These are phyloP conservation scores for Pezicula neosporulosa DNA, from an alignment of 2,329 filamentous ascomycete genomes.

Conservation along the genomic window DNA sequence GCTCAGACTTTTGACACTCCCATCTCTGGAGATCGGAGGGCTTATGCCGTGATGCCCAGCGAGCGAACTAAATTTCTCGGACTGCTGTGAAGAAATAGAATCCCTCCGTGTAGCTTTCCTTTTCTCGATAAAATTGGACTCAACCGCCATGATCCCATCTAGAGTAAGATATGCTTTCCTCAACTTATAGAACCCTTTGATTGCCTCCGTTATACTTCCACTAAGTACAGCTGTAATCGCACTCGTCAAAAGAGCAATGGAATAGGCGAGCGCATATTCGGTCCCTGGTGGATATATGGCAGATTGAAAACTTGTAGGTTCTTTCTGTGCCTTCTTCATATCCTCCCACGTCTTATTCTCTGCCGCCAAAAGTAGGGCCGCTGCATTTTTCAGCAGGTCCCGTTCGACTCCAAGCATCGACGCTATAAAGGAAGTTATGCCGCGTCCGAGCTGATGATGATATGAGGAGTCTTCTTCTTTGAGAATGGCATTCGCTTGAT, in stretches of 20 bases:
- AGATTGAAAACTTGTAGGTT: conserved; percentile 49
- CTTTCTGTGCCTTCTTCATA: conserved; percentile 70
- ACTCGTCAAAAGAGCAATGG: conserved; percentile 83
- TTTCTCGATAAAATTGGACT: conserved; percentile 52
- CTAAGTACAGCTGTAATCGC: conserved; percentile 87
- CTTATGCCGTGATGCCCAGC: neutral
- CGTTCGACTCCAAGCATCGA: conserved; percentile 91
- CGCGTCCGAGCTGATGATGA: conserved; percentile 79
- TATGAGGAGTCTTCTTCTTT: conserved; percentile 77
- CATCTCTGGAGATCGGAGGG: neutral
- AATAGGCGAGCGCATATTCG: conserved; percentile 81
- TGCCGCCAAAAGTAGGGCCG: conserved; percentile 66
- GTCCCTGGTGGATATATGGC: conserved; percentile 75
- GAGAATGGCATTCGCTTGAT: conserved; percentile 72
- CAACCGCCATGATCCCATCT: conserved; percentile 73
- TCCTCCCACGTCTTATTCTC: conserved; percentile 76
- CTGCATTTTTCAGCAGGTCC: conserved; percentile 82
- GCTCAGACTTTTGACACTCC: neutral
- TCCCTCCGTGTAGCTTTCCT: conserved; percentile 10
- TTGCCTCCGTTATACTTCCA: conserved; percentile 85
- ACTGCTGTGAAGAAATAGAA: neutral
- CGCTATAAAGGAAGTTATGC: conserved; percentile 79
- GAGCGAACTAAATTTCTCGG: neutral
- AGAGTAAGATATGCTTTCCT: conserved; percentile 84
- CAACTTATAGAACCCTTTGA: conserved; percentile 90